These are phyloP conservation scores for Linnemannia exigua DNA, from an alignment of 192 early-diverging fungal species.

Conservation along the genomic window DNA sequence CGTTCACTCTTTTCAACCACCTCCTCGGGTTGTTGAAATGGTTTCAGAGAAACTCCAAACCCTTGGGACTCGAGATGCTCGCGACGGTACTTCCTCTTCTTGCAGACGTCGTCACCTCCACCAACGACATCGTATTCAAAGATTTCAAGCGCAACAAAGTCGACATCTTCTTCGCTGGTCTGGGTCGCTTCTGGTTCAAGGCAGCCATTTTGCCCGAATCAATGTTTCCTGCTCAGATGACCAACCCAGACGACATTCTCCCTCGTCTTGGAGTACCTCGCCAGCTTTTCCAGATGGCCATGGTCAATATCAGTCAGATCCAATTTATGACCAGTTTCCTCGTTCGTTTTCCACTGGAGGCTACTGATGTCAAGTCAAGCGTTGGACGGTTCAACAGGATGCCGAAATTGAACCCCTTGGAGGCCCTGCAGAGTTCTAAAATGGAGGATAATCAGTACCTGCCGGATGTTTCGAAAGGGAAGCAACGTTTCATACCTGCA, in stretches of 20 bases:
- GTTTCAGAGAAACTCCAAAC: slow-evolving; percentile 62
- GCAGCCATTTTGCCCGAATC: slow-evolving; percentile 55
- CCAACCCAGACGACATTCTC: slow-evolving; percentile 35
- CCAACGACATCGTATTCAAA: slow-evolving; percentile 64
- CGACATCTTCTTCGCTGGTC: slow-evolving; percentile 62
- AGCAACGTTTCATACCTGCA: background rate
- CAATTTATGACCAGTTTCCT: slow-evolving; percentile 70
- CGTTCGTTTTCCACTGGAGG: slow-evolving; percentile 63
- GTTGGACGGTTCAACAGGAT: slow-evolving; percentile 61
- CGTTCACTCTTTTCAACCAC: slow-evolving; percentile 67
- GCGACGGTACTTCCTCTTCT: slow-evolving; percentile 60
- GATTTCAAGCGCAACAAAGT: slow-evolving; percentile 74
- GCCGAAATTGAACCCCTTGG: slow-evolving; percentile 16
- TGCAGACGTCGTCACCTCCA: slow-evolving; percentile 64
- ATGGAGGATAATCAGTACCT: slow-evolving; percentile 46
- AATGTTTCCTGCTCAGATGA: slow-evolving; percentile 64
- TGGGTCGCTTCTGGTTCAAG: slow-evolving; percentile 69
- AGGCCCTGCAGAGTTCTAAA: slow-evolving; percentile 9
- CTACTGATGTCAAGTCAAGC: slow-evolving; percentile 63
- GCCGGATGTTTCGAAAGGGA: slow-evolving; percentile 51
- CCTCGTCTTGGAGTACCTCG: slow-evolving; percentile 57
- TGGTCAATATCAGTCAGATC: slow-evolving; percentile 68
- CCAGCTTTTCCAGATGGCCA: slow-evolving; percentile 60
- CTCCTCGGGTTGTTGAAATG: slow-evolving; percentile 70
- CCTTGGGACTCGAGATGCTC: slow-evolving; percentile 56